Base-by-base conservation (phyloP, 805 yeast genomes). In the Candida lessepsii region DNA sequence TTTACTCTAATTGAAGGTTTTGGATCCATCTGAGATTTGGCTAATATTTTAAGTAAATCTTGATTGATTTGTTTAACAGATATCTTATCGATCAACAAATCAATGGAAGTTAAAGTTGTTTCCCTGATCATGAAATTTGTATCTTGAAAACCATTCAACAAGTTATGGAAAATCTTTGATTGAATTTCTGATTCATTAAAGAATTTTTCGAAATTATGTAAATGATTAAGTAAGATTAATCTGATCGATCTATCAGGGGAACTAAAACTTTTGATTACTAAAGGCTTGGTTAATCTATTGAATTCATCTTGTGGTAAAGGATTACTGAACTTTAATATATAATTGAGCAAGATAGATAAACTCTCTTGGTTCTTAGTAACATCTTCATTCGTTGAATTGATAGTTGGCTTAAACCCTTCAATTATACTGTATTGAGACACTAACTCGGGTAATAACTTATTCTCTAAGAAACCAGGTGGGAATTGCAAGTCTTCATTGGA, bases 81-180 rank as follows among this genome's bases (percentile, higher is more conserved):
- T 2, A 91, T 72, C 51, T 78, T 79, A 15, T 80, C 77, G 1
- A 81, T 78, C 19, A 90, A 63, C 3, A 79, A 65, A 2, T 80
- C 75, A 14, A 77, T 64, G 2, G 88, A 76, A 35, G 81, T 83
- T 27, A 91, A 67, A 0, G 97, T 86, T 38, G 82, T 86, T 48
- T 85, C 85, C 47, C 97, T 70, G 29, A 91, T 78, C n/a, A 82
- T 73, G 3, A 81, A 75, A 56, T 87, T 90, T 1, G 93, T 78
- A 57, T 91, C 99, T 24, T 81, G 78, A 52, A 91, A 84, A 0
- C 99, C 98, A 13, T 83, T 79, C n/a, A 82, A 63, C 51, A 86
- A 70, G 35, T 74, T 73, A 8, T 78, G 76, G 58, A 86, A 87
- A 1, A 93, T 72, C 48, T 76, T 80, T 48, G 75, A 80, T 47